phyloP scores from a whole-genome alignment of 352 stramenopile species.

The Pythium phragmiticola region DNA sequence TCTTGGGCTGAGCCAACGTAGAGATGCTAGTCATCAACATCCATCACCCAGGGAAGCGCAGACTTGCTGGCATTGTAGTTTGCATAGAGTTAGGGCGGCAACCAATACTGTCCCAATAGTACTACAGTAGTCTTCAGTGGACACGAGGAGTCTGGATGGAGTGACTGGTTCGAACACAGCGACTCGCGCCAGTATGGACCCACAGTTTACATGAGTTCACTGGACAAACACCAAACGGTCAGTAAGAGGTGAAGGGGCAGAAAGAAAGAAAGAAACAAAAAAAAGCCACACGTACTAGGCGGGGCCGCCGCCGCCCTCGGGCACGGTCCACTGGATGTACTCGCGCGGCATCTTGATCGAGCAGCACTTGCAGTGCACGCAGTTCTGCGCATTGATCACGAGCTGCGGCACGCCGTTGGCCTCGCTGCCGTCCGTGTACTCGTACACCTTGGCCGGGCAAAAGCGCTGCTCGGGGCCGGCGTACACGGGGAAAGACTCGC shows the following conservation, averaged over 20 bases:
- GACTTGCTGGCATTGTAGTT: neutral
- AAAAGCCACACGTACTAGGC: slow-evolving; percentile 92
- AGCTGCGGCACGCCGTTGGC: slow-evolving; percentile 88
- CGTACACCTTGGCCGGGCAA: slow-evolving; percentile 97
- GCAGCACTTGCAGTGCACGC: slow-evolving; percentile 99
- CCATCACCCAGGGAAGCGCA: too few species aligned
- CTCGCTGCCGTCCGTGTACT: slow-evolving; percentile 95
- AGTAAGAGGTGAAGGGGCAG: too few species aligned
- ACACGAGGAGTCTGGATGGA: neutral
- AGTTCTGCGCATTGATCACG: slow-evolving; percentile 99
- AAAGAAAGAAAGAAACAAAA: neutral
- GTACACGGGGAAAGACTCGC: slow-evolving; percentile 91
- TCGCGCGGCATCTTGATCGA: slow-evolving; percentile 99
- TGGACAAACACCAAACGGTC: slow-evolving; percentile 29
- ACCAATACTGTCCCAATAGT: too few species aligned
- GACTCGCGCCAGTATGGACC: too few species aligned
- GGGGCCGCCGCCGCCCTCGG: slow-evolving; percentile 96
- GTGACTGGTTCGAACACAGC: neutral
- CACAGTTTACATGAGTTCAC: slow-evolving; percentile 63
- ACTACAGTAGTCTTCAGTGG: too few species aligned
- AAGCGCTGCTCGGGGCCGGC: slow-evolving; percentile 97
- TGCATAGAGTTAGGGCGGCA: too few species aligned
- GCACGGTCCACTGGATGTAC: slow-evolving; percentile 99
- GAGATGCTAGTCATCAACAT: neutral
- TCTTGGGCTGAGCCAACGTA: slow-evolving; percentile 38